phyloP scores from a whole-genome alignment of 1,284 basidiomycete genomes.

The Inonotus hispidus region DNA sequence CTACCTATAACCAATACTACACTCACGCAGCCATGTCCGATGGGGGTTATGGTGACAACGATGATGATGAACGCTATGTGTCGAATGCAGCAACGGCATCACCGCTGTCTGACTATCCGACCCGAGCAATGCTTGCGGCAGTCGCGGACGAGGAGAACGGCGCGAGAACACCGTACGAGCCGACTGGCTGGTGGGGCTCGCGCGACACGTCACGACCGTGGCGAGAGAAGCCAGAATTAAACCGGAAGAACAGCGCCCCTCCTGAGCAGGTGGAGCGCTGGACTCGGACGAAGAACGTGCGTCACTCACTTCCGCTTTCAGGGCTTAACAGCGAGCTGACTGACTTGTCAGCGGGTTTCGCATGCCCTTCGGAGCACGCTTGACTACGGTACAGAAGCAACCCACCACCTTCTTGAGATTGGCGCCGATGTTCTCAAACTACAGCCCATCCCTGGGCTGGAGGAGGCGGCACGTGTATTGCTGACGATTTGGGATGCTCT shows the following conservation, averaged over 20 bases:
- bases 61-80: neutral
- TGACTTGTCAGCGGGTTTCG: conserved; percentile 1
- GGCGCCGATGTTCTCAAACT: conserved; percentile 47
- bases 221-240: conserved; percentile 24
- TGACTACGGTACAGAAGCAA: conserved; percentile 36
- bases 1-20: neutral
- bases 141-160: neutral
- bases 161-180: neutral
- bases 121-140: neutral
- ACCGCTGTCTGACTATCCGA: conserved; percentile 5
- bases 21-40: conserved; percentile 7
- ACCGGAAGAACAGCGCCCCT: conserved; percentile 34
- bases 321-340: neutral
- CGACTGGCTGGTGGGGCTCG: conserved; percentile 27
- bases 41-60: neutral
- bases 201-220: conserved; percentile 28
- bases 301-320: conserved; percentile 21
- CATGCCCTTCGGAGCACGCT: conserved; percentile 36
- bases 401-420: conserved; percentile 43
- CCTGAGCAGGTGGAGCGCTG: conserved; percentile 47
- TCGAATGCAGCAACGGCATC: neutral
- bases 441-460: conserved; percentile 52
- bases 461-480: conserved; percentile 44
- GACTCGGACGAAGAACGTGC: conserved; percentile 41
- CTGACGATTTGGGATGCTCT: conserved; percentile 58